Evolutionary conservation across 1,139 yeast species (phyloP), one percentile per base, ranked within the genome.

Genomic region (Diutina mesorugosa): DNA sequence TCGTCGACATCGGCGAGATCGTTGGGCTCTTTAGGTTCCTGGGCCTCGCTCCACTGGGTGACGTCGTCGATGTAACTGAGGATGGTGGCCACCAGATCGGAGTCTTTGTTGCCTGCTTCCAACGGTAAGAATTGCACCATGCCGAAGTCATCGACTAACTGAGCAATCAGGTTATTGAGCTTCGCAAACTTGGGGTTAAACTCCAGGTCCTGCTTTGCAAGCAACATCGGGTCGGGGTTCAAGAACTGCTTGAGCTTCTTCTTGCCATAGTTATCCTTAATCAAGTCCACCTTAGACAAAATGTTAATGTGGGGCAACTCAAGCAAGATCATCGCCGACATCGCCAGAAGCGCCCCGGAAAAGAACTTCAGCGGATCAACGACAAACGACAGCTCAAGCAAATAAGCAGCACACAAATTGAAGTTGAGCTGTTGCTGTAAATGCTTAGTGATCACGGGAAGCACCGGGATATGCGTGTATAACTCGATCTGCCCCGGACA

Each of bases 401-500:
- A 73, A 69, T 93, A 95, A 0, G 97, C 84, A 12, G 97, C 97
- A 74, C 99, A 93, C 29, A 95, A 72, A 60, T 84, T 87, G 73
- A 93, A 91, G 66, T 87, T 88, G 65, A 91, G 74, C 61, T 83
- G 85, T 58, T 82, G 81, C 64, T 85, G 87, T 62, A 93, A 76
- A 70, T 93, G 98, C 62, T 83, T 84, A 9, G 90, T 95, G 16
- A 93, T 83, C 5, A 90, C 80, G 2, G 99, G 99, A 55, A 93
- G 75, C 7, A 90, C 93, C 0, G 99, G 98, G 45, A 91, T 83
- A 69, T 93, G 99, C 3, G 97, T 90, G 68, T 93, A 93, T 48
- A 93, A 77, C 68, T 93, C 99, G 60, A 95, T 91, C 69, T 93
- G 99, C 1, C 99, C 99, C 0, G 99, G 99, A 69, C 98, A 91